Evolutionary conservation across 345 rosid species (phyloP).

Genomic region (Cardamine occulta): DNA sequence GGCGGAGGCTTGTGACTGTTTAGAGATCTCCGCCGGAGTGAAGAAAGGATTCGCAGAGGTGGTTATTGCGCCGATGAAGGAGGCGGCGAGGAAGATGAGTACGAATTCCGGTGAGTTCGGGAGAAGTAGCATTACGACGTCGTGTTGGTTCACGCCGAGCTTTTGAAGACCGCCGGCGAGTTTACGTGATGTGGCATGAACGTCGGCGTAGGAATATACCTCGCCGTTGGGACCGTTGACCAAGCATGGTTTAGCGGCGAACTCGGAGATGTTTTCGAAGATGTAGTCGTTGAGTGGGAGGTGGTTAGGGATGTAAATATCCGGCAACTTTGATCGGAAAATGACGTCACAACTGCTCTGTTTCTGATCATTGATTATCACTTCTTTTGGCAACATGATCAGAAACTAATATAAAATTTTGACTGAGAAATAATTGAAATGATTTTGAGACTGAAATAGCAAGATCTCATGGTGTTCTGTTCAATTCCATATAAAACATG

Average conservation of each 20-base stretch:
- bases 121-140: slow-evolving; percentile 73
- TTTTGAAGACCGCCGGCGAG: slow-evolving; percentile 62
- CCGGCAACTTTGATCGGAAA: slow-evolving; percentile 76
- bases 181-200: slow-evolving; percentile 57
- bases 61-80: slow-evolving; percentile 60
- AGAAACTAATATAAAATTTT: background rate
- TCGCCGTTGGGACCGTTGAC: slow-evolving; percentile 67
- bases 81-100: slow-evolving; percentile 66
- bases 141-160: slow-evolving; percentile 60
- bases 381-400: slow-evolving; percentile 27
- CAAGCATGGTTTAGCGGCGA: slow-evolving; percentile 58
- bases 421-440: background rate
- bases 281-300: slow-evolving; percentile 70
- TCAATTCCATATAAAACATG: background rate
- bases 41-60: slow-evolving; percentile 79
- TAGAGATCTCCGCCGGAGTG: slow-evolving; percentile 65
- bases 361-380: slow-evolving; percentile 27
- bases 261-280: slow-evolving; percentile 71
- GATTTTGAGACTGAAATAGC: background rate
- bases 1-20: slow-evolving; percentile 63
- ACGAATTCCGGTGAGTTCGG: slow-evolving; percentile 70
- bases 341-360: slow-evolving; percentile 45
- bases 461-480: background rate
- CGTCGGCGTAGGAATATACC: slow-evolving; percentile 58
- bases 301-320: slow-evolving; percentile 70